phyloP scores from a whole-genome alignment of 2,329 filamentous ascomycete genomes.

The Stemphylium lycopersici region DNA sequence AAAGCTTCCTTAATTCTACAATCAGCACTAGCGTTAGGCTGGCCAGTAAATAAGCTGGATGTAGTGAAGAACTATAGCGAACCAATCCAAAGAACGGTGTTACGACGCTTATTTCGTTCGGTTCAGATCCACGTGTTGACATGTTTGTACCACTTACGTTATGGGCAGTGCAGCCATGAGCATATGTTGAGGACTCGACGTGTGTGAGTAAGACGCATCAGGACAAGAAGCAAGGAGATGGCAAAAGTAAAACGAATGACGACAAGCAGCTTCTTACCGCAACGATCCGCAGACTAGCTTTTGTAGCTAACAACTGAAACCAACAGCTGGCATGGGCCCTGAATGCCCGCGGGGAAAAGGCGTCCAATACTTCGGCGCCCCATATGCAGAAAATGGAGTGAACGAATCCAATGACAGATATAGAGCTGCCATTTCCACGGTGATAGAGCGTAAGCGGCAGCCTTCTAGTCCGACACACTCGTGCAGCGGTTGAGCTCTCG shows the following conservation, averaged over 20 bases:
- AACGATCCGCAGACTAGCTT: neutral
- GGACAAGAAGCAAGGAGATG: neutral
- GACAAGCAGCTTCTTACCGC: neutral
- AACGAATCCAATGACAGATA: neutral
- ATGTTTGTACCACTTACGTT: constrained; percentile 3
- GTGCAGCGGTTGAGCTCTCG: neutral
- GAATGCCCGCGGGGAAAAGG: neutral
- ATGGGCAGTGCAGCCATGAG: neutral
- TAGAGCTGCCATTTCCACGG: neutral
- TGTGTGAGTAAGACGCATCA: neutral
- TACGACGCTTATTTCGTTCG: neutral
- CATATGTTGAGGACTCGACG: neutral
- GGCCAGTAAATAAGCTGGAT: neutral
- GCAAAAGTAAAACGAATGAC: neutral
- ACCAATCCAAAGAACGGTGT: neutral
- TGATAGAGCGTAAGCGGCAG: neutral
- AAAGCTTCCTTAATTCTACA: neutral
- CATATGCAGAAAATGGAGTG: neutral
- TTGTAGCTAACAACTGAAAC: neutral
- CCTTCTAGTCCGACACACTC: neutral
- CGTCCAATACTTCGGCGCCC: neutral
- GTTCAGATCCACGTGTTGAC: neutral
- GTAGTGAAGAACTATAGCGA: neutral
- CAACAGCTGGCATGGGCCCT: neutral
- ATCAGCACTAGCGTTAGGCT: constrained; percentile 1